Base-by-base conservation (phyloP, 2,329 filamentous ascomycete species). In the Calonectria henricotiae region DNA sequence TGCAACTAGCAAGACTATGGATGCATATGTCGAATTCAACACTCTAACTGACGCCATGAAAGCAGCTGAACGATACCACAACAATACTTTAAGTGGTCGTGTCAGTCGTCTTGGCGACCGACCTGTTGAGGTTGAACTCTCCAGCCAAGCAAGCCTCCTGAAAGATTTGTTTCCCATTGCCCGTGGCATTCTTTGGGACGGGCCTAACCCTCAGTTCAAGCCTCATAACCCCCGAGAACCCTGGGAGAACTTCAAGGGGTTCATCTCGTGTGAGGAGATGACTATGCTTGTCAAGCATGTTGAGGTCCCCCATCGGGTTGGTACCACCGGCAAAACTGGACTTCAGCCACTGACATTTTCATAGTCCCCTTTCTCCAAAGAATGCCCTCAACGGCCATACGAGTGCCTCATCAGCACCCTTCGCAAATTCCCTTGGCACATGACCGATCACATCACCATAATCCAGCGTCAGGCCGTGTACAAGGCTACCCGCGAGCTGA, bases 381-480 rank as follows among this genome's bases (percentile, higher is more conserved):
- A 90, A 30, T 91, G 89, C 73, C 89, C 90, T 0, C 90, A 92
- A 80, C 87, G 91, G 15, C 88, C 90, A 1, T 92, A 88, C 67
- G 91, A 93, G 81, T 90, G 86, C 77, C 83, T 92, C 75, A 90
- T 92, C 74, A 91, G 89, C 78, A 91, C 88, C 0, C 77, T 90
- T 43, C 86, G 86, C 70, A 90, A 92, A 83, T 85, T 91, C 49
- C 91, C 91, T 0, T 93, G 91, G 91, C 85, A 88, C 69, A 84
- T 86, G 78, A 84, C 89, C 1, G 80, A 88, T 3, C 74, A 84
- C 64, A 89, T 92, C 81, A 92, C 88, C 8, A 82, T 92, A 55
- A 81, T 83, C 66, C 86, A 92, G 79, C 88, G 90, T 1, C 80
- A 86, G 49, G 80, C 84, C 8, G 81, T 92, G 30, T 90, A 86